phyloP scores from a whole-genome alignment of 1,139 yeast genomes.

The Diutina neorugosa region DNA sequence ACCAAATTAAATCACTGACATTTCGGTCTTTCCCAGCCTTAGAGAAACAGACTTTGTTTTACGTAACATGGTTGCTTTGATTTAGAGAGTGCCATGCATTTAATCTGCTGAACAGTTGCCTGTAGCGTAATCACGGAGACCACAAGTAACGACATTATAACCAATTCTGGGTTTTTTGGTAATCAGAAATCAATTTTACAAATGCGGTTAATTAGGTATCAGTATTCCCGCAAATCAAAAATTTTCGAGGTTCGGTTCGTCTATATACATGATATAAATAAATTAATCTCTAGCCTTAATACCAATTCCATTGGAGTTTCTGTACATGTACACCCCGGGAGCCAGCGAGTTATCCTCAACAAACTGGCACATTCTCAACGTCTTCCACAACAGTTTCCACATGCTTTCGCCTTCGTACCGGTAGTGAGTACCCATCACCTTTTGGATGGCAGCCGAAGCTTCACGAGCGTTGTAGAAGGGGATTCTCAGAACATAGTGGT shows the following conservation, averaged over 20 bases:
- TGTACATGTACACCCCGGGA: constrained; percentile 65
- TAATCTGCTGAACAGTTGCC: too few relatives aligned
- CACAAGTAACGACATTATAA: too few relatives aligned
- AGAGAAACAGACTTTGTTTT: too few relatives aligned
- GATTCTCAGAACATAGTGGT: constrained; percentile 74
- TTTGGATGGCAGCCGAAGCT: constrained; percentile 66
- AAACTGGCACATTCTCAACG: constrained; percentile 64
- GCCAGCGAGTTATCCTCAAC: constrained; percentile 50
- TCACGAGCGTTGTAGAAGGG: constrained; percentile 81
- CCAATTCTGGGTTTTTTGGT: too few relatives aligned
- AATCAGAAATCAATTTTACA: too few relatives aligned
- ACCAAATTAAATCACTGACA: too few relatives aligned
- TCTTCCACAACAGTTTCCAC: constrained; percentile 63
- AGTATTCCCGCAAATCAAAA: too few relatives aligned
- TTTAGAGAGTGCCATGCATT: too few relatives aligned
- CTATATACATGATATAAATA: neutral
- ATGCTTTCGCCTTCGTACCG: constrained; percentile 55
- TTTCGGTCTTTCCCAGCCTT: too few relatives aligned
- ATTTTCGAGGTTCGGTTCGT: neutral
- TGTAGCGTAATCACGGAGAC: too few relatives aligned
- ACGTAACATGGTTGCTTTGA: too few relatives aligned
- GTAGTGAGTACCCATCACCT: constrained; percentile 78
- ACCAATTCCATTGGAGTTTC: constrained; percentile 48
- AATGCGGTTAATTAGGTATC: too few relatives aligned
- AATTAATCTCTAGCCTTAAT: constrained; percentile 8